Conservation (phyloP, 352 stramenopile genomes). For the Plasmopara halstedii region DNA sequence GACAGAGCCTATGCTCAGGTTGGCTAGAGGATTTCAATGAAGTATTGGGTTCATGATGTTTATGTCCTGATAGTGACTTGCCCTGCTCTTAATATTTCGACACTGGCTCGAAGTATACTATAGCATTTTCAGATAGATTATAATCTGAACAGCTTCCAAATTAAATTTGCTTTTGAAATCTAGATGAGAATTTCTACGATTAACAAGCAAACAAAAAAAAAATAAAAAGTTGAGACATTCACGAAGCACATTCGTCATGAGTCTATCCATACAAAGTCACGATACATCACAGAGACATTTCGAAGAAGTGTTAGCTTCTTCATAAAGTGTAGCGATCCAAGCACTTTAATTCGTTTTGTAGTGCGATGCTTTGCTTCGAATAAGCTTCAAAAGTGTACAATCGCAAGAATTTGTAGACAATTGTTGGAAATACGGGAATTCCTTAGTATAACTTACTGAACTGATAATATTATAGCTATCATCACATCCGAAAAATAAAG, state of each 20-base stretch:
- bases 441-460: not conserved
- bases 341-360: slow-evolving; percentile 6
- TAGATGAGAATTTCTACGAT: too few species aligned
- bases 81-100: too few species aligned
- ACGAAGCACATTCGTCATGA: slow-evolving; percentile 8
- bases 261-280: slow-evolving; percentile 21
- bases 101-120: too few species aligned
- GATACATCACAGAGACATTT: slow-evolving; percentile 11
- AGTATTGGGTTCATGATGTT: too few species aligned
- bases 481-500: too few species aligned
- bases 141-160: too few species aligned
- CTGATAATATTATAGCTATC: not conserved
- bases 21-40: too few species aligned
- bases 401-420: not conserved
- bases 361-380: not conserved
- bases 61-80: too few species aligned
- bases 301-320: slow-evolving; percentile 1
- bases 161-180: too few species aligned
- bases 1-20: too few species aligned
- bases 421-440: not conserved
- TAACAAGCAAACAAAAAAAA: too few species aligned
- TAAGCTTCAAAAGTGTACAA: not conserved
- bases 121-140: too few species aligned
- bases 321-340: slow-evolving; percentile 7
- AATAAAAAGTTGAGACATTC: not conserved